phyloP scores from a whole-genome alignment of 2,329 filamentous ascomycete genomes.

The Orbilia brochopaga region DNA sequence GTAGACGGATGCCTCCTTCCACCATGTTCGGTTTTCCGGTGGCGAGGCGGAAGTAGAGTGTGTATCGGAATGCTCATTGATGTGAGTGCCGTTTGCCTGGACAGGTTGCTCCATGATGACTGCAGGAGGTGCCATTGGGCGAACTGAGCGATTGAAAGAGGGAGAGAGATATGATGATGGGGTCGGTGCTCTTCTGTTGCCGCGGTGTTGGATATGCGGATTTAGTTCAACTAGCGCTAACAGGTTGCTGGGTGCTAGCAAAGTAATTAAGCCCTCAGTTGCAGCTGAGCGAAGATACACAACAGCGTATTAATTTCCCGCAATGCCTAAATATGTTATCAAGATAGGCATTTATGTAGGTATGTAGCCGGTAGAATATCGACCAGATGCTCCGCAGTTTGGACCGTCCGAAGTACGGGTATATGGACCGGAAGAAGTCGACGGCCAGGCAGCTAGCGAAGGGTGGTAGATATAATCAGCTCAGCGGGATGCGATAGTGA shows the following conservation, averaged over 20 bases:
- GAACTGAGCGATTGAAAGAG: background rate
- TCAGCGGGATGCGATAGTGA: too few relatives aligned
- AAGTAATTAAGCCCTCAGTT: background rate
- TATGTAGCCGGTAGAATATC: too few relatives aligned
- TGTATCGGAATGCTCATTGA: background rate
- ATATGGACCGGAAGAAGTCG: too few relatives aligned
- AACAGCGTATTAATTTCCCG: background rate
- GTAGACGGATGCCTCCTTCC: constrained; percentile 62
- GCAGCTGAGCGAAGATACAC: background rate
- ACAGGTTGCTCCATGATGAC: constrained; percentile 4
- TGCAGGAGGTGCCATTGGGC: constrained; percentile 11
- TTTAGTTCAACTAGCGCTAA: background rate
- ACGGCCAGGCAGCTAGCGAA: too few relatives aligned
- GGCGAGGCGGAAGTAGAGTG: background rate
- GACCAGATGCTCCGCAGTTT: too few relatives aligned
- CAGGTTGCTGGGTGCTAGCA: background rate
- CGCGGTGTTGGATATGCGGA: background rate
- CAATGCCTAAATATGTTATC: background rate
- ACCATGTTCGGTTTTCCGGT: constrained; percentile 57
- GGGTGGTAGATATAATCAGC: too few relatives aligned
- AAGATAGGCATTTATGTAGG: background rate
- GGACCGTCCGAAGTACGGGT: too few relatives aligned
- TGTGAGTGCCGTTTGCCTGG: background rate
- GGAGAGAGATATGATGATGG: background rate
- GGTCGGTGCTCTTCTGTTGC: background rate